phyloP scores from a whole-genome alignment of 2,329 filamentous ascomycete genomes.

The Phaeoacremonium minimum region DNA sequence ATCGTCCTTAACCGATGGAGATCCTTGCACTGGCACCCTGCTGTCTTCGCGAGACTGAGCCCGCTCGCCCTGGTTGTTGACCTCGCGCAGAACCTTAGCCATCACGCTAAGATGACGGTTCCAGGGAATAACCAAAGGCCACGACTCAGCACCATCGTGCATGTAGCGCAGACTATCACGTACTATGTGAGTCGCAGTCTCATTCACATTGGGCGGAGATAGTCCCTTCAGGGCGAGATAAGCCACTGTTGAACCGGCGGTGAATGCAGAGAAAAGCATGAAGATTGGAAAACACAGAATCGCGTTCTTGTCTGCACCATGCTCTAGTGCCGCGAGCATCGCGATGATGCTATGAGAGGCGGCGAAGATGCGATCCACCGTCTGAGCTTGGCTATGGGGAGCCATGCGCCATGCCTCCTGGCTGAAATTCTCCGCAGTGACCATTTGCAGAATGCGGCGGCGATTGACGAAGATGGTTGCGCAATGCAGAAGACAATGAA shows the following conservation, averaged over 20 bases:
- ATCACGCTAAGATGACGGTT: constrained; percentile 57
- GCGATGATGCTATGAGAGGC: constrained; percentile 56
- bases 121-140: constrained; percentile 57
- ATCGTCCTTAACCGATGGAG: constrained; percentile 49
- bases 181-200: constrained; percentile 54
- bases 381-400: constrained; percentile 42
- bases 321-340: constrained; percentile 50
- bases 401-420: constrained; percentile 49
- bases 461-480: constrained; percentile 58
- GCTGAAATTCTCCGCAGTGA: constrained; percentile 47
- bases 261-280: constrained; percentile 60
- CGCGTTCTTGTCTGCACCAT: constrained; percentile 52
- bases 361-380: constrained; percentile 52
- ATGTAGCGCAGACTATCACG: constrained; percentile 56
- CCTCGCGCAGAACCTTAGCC: constrained; percentile 55
- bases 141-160: constrained; percentile 53
- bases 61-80: constrained; percentile 32
- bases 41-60: constrained; percentile 26
- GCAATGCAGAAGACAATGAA: constrained; percentile 58
- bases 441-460: constrained; percentile 53
- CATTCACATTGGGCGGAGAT: constrained; percentile 49
- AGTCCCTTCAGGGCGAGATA: constrained; percentile 60
- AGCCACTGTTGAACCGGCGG: constrained; percentile 55
- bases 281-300: constrained; percentile 59
- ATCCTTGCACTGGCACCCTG: constrained; percentile 22